Evolutionary conservation across 495 filamentous ascomycete genomes (phyloP).

Genomic region (Penicillium roqueforti): DNA sequence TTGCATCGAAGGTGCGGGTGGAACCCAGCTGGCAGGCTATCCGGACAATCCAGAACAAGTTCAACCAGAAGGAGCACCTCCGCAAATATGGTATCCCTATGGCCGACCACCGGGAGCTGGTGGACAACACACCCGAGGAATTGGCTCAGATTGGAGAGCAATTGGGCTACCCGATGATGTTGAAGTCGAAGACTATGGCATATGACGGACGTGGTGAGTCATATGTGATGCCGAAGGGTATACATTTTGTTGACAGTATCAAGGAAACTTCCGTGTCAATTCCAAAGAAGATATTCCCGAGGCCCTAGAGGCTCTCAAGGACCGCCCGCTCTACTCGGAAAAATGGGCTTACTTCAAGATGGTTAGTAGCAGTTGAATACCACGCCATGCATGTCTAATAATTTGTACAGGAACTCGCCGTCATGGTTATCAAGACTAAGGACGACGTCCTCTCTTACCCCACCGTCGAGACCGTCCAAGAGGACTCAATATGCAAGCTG

Average conservation of each 20-base stretch:
- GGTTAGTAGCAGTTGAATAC: slow-evolving; percentile 25
- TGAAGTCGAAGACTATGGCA: slow-evolving; percentile 87
- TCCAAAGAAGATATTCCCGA: slow-evolving; percentile 61
- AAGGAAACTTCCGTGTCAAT: slow-evolving; percentile 73
- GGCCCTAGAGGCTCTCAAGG: slow-evolving; percentile 65
- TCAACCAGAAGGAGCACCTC: slow-evolving; percentile 81
- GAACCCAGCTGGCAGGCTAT: slow-evolving; percentile 89
- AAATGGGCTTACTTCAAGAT: slow-evolving; percentile 82
- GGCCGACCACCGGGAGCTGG: slow-evolving; percentile 61
- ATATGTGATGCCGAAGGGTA: neutral
- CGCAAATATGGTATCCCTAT: slow-evolving; percentile 61
- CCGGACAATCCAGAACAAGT: slow-evolving; percentile 94
- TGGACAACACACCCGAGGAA: slow-evolving; percentile 48
- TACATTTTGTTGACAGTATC: slow-evolving; percentile 3
- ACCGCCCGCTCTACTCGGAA: slow-evolving; percentile 79
- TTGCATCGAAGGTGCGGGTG: slow-evolving; percentile 60
- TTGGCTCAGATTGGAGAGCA: slow-evolving; percentile 59
- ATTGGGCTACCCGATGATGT: slow-evolving; percentile 86
- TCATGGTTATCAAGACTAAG: slow-evolving; percentile 92
- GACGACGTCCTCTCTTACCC: slow-evolving; percentile 77
- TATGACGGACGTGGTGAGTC: slow-evolving; percentile 78
- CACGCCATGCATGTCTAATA: neutral
- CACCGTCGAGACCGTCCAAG: slow-evolving; percentile 89
- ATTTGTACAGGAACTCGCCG: slow-evolving; percentile 65
- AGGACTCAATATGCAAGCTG: slow-evolving; percentile 93